Evolutionary conservation across 1,284 basidiomycete species (phyloP), one percentile per base, ranked within the genome.

Genomic region (Fomitopsis schrenkii): DNA sequence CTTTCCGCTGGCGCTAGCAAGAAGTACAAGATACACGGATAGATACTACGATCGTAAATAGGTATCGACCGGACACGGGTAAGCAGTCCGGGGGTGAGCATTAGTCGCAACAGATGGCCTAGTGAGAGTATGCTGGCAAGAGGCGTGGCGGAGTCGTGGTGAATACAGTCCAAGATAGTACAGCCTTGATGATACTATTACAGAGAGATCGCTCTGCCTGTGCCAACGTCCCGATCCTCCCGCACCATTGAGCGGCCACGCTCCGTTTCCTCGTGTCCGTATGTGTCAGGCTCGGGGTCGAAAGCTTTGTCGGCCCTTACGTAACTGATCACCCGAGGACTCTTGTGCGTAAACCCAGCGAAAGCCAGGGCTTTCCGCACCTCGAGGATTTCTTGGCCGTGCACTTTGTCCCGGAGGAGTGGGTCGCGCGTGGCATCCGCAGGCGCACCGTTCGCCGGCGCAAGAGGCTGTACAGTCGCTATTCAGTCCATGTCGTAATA

Each of bases 281-380:
- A 80, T 42, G 76, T 79, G 64, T 84, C 77, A 36, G 81, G 79
- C 66, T 78, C 76, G 59, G 79, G 79, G 67, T 83, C 84, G 73
- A 91, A 90, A 55, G 84, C 86, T 69, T 79, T 85, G 75, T 91
- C 89, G 60, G 84, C 88, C 68, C 87, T 82, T 65, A 84, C 79
- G 74, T 92, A 92, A 71, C 79, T 89, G 72, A 93, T 83, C 57
- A 81, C 81, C 64, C 90, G 86, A 62, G 91, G 91, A 69, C 87
- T 91, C 81, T 90, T 93, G 77, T 94, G 92, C 38, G 93, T 94
- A 76, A 94, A 94, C 48, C 92, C 93, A 58, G 91, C 93, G 75
- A 95, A 95, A 9, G 93, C 94, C 59, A 94, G 82, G 65, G 89
- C 88, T 77, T 98, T 98, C 69, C 96, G 87, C 66, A 96, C 90